Base-by-base conservation (phyloP, 2,329 filamentous ascomycete genomes). In the Paramyrothecium roridum region DNA sequence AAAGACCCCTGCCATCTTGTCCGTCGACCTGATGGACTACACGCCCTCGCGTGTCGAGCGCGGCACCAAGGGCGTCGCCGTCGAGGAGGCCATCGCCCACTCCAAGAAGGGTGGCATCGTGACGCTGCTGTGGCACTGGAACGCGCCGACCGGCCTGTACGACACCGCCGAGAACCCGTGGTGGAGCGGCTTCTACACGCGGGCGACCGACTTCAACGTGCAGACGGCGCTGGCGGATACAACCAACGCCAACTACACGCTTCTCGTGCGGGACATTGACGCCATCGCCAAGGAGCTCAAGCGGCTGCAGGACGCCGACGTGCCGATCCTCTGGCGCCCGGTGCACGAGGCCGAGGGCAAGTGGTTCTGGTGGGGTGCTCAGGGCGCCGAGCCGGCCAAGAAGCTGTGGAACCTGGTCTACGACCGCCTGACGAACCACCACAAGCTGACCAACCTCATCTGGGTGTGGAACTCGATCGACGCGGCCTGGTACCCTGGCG, bases 301-400 rank as follows among this genome's bases (percentile, higher is more conserved):
- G 65, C 67, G 73, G 21, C 67, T 81, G 3, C 67, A 76, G 53
- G 59, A 64, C 11, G 76, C 75, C 3, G 69, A 70, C n/a, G 70
- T 80, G 2, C 75, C 78, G 1, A 70, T 80, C 7, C 70, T 81
- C 12, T 81, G 69, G 61, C 67, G 78, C 1, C 77, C 77, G 4
- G 64, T 81, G 26, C 78, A 80, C 63, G 78, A 81, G 61, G 78
- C 78, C 8, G 78, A 81, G 56, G 77, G 77, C 2, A 69, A 53
- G 0, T 81, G 78, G 78, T 81, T 80, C 68, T 81, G 78, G 77
- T 80, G 78, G 78, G 78, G 77, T 8, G 77, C 77, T 1, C 70
- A 76, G 57, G 76, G 77, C 0, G 66, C 78, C 3, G 77, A 74
- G 61, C 67, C 76, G 6, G 69, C 65, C 57, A 79, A 78, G 66